These are phyloP conservation scores for Ustilago esculenta DNA, from an alignment of 1,284 basidiomycete species.

Conservation along the genomic window DNA sequence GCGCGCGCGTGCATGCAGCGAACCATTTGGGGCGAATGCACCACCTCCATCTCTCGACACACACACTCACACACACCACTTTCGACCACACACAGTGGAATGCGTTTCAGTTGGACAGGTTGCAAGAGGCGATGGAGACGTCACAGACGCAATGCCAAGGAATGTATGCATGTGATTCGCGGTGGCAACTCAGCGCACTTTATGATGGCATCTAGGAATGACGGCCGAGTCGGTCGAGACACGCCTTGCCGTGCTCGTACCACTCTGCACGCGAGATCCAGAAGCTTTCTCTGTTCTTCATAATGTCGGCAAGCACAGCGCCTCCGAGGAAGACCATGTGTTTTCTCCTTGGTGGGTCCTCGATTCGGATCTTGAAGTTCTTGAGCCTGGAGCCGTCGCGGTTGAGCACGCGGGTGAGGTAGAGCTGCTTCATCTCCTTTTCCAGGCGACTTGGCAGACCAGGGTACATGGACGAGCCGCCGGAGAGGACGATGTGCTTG, in stretches of 20 bases:
- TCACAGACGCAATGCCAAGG: too few relatives aligned
- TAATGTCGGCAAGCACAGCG: slow-evolving; percentile 84
- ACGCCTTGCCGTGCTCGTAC: slow-evolving; percentile 65
- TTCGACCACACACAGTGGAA: too few relatives aligned
- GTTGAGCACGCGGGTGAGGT: slow-evolving; percentile 85
- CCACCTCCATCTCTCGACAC: too few relatives aligned
- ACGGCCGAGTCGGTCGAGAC: slow-evolving; percentile 61
- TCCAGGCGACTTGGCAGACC: slow-evolving; percentile 94
- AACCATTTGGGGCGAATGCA: too few relatives aligned
- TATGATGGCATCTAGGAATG: slow-evolving; percentile 59
- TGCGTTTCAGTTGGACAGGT: too few relatives aligned
- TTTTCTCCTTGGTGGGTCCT: slow-evolving; percentile 96
- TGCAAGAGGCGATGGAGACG: slow-evolving; percentile 5
- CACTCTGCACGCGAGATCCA: slow-evolving; percentile 71
- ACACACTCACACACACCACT: too few relatives aligned
- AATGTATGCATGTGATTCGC: too few relatives aligned
- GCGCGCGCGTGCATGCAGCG: slow-evolving; percentile 1
- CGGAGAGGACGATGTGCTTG: slow-evolving; percentile 97
- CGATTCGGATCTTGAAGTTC: slow-evolving; percentile 99
- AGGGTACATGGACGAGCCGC: slow-evolving; percentile 95
- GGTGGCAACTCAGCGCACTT: too few relatives aligned
- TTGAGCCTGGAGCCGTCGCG: slow-evolving; percentile 88
- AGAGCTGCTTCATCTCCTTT: slow-evolving; percentile 99
- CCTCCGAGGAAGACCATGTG: slow-evolving; percentile 99
- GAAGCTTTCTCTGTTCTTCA: slow-evolving; percentile 93